phyloP scores from a whole-genome alignment of 108 stramenopile genomes.

The Discostella stelligeroides region DNA sequence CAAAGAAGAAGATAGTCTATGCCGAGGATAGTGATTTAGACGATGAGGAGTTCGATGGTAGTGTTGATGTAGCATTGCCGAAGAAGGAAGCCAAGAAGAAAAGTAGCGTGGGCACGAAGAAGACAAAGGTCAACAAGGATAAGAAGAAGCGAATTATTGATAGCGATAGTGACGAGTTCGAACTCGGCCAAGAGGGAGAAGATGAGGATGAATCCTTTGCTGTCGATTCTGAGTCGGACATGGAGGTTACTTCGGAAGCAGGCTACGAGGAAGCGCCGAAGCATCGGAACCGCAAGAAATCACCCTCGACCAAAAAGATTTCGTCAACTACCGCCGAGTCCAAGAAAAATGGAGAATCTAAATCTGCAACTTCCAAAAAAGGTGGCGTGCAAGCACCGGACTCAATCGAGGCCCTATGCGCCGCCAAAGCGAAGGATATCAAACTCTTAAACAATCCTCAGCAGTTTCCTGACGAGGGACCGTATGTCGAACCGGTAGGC shows the following conservation, averaged over 20 bases:
- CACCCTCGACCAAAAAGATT: neutral
- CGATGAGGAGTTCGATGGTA: slow-evolving; percentile 16
- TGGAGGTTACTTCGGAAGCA: slow-evolving; percentile 4
- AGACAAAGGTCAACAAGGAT: slow-evolving; percentile 3
- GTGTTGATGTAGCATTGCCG: slow-evolving; percentile 1
- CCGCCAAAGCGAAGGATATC: slow-evolving; percentile 7
- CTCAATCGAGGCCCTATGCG: slow-evolving; percentile 12
- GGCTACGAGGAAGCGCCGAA: slow-evolving; percentile 7
- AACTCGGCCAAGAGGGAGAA: slow-evolving; percentile 19
- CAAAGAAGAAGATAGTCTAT: slow-evolving; percentile 21
- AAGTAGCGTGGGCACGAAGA: neutral
- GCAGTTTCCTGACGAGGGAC: slow-evolving; percentile 16
- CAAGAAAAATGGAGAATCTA: neutral
- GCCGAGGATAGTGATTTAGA: slow-evolving; percentile 18
- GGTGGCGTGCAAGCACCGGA: neutral
- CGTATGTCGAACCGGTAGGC: slow-evolving; percentile 68
- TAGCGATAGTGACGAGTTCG: slow-evolving; percentile 19
- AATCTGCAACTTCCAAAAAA: neutral
- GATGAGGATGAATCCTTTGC: slow-evolving; percentile 22
- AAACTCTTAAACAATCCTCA: slow-evolving; percentile 25
- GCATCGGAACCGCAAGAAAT: slow-evolving; percentile 4
- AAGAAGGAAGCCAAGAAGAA: slow-evolving; percentile 14
- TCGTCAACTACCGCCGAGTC: slow-evolving; percentile 1
- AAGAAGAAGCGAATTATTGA: slow-evolving; percentile 14
- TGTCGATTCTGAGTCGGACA: slow-evolving; percentile 19